Base-by-base conservation (phyloP, 2,329 filamentous ascomycete species). In the Drechslera avenae region DNA sequence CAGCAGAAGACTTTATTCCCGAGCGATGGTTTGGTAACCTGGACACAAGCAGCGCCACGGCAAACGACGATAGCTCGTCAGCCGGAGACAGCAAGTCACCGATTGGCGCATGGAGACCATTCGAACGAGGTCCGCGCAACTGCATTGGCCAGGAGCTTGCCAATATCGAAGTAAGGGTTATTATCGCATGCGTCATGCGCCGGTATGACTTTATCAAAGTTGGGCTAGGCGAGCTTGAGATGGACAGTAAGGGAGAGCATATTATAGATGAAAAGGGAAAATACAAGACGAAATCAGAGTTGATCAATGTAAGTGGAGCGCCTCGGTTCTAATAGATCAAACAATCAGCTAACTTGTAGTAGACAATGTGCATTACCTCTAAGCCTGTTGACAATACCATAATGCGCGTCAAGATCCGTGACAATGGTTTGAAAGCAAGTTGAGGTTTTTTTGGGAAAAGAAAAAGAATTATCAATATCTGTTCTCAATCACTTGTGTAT, bases 111-210 rank as follows among this genome's bases (percentile, higher is more conserved):
- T 86, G 77, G 76, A 74, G 82, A 6, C 73, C 80, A 0, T 86
- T 86, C 63, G 80, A 81, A 59, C 73, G 78, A 39, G 83, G 83
- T 0, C 75, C 78, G 2, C 67, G 83, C 13, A 81, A 81, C 50
- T 86, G 83, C 59, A 81, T 85, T 32, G 83, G 82, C 0, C 81
- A 84, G 65, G 82, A 83, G 62, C 72, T 85, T 34, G 82, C 78
- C 1, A 77, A 79, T 59, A 64, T 82, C 3, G 83, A 85, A 66
- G 68, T 78, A 2, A 78, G 78, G 55, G 73, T 81, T 50, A 75
- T 83, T 18, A 66, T 85, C 17, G 81, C 78, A 12, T 68, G 64
- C 47, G 59, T 67, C 3, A 56, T 70, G 32, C 57, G 69, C 23
- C 58, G 64, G 23, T 73, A 68, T 45, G 65, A 71, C 19, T 72